Evolutionary conservation across 495 filamentous ascomycete species (phyloP).

Genomic region (Penicillium riverlandense): DNA sequence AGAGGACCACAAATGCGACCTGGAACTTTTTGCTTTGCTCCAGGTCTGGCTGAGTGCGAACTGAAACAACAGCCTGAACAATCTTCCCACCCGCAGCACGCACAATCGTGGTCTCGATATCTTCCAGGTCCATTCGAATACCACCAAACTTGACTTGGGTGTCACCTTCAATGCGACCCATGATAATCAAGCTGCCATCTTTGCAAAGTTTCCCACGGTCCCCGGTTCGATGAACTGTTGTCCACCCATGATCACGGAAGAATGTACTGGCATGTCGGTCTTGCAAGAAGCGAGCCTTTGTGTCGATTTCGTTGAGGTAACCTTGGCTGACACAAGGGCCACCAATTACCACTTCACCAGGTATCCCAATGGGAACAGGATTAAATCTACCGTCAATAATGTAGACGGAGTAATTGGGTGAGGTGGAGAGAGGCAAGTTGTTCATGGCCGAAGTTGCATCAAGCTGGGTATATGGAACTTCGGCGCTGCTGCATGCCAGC

Average conservation of each 20-base stretch:
- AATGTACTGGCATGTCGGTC: slow-evolving; percentile 20
- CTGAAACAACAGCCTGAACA: slow-evolving; percentile 10
- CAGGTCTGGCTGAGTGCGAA: neutral
- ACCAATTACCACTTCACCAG: slow-evolving; percentile 40
- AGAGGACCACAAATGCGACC: slow-evolving; percentile 13
- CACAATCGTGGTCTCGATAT: slow-evolving; percentile 32
- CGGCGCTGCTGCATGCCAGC: slow-evolving; percentile 10
- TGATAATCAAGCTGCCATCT: slow-evolving; percentile 26
- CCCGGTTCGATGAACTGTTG: slow-evolving; percentile 13
- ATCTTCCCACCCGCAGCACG: slow-evolving; percentile 22
- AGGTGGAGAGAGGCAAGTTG: slow-evolving; percentile 14
- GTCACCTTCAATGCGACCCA: slow-evolving; percentile 34
- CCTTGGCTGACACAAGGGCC: slow-evolving; percentile 35
- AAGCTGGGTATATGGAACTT: slow-evolving; percentile 7
- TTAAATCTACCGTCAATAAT: slow-evolving; percentile 35
- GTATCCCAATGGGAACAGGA: slow-evolving; percentile 31
- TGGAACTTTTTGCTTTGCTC: slow-evolving; percentile 1
- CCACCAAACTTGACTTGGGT: slow-evolving; percentile 47
- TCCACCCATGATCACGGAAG: slow-evolving; percentile 20
- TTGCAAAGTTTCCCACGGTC: slow-evolving; percentile 15
- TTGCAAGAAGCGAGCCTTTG: slow-evolving; percentile 22
- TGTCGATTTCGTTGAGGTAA: slow-evolving; percentile 32
- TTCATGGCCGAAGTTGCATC: neutral
- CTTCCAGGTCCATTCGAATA: slow-evolving; percentile 43
- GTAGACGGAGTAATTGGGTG: slow-evolving; percentile 40